Base-by-base conservation (phyloP, 768 basidiomycete genomes). In the Tephrocybe sp. region DNA sequence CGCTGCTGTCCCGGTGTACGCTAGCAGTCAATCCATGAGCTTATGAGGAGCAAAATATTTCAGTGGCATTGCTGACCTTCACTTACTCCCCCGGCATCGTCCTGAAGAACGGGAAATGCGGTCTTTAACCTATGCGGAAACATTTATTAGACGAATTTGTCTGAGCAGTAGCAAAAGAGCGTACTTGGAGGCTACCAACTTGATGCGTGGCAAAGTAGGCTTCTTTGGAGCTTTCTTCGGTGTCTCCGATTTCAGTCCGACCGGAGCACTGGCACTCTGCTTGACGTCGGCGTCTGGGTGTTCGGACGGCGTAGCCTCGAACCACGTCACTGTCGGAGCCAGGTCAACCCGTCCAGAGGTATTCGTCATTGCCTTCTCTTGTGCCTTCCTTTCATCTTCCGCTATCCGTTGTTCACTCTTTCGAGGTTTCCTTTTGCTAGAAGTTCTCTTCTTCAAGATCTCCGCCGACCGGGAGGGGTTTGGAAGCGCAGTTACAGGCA, bases 1-100 rank as follows among this genome's bases (percentile, higher is more conserved):
- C 2, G 87, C 83, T 2, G 85, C 86, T 13, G 87, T 89, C 24
- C 80, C 80, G 12, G 83, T 77, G 60, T 82, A 82, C 34, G 78
- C 87, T 80, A 54, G 31, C 30, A 45, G 40, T 47, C 30, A 31
- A 27, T 46, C 38, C 40, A 60, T 41, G 34, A 47, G 51, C 44
- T 27, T 24, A 54, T 38, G 32, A 15, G 21, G 1, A 18, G 2
- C 27, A 36, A 41, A 45, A 19, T 34, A 44, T n/a, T n/a, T n/a
- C n/a, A n/a, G n/a, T n/a, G n/a, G n/a, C n/a, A n/a, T n/a, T n/a
- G n/a, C 28, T 36, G 45, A 86, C 87, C 78, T 79, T 89, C 87
- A 52, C 85, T 87, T 52, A 79, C 65, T 25, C 71, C 74, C 16
- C 71, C 79, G 6, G 67, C 60, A 49, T 85, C 85, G 34, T 84